phyloP scores from a whole-genome alignment of 176 grass and related monocot species.

The Chrysopogon serrulatus region DNA sequence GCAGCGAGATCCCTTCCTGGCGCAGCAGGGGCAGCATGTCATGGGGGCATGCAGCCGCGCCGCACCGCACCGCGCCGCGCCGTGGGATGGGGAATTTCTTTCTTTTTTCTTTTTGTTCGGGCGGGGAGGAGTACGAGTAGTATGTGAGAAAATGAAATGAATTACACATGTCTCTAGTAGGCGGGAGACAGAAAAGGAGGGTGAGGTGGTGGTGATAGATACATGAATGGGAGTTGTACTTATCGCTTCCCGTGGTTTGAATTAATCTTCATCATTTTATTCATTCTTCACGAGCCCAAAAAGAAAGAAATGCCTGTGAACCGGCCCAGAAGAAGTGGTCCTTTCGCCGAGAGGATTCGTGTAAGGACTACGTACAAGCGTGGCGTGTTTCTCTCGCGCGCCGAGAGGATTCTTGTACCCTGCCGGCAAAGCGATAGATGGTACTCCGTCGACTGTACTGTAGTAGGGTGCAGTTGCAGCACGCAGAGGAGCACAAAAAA shows the following conservation, averaged over 20 bases:
- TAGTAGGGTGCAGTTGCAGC: too few relatives aligned
- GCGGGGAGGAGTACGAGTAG: too few relatives aligned
- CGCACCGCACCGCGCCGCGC: too few relatives aligned
- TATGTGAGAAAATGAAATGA: not conserved
- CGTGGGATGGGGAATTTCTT: not conserved
- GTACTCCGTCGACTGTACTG: not conserved
- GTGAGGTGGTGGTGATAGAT: too few relatives aligned
- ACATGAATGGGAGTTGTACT: not conserved
- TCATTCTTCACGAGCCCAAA: not conserved
- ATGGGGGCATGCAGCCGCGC: too few relatives aligned
- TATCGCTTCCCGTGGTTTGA: not conserved
- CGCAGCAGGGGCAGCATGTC: too few relatives aligned
- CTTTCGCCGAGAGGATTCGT: not conserved
- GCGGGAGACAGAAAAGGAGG: not conserved
- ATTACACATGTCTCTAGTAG: not conserved
- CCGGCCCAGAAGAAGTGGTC: not conserved
- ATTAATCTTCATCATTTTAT: not conserved
- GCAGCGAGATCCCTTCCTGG: too few relatives aligned
- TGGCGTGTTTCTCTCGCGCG: not conserved
- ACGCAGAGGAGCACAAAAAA: not conserved
- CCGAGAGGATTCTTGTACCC: too few relatives aligned
- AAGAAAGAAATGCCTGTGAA: too few relatives aligned
- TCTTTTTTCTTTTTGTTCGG: too few relatives aligned
- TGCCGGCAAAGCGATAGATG: not conserved
- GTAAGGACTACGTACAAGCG: too few relatives aligned